Evolutionary conservation across 2,329 filamentous ascomycete genomes (phyloP).

Genomic region (Phialemoniopsis sp.): DNA sequence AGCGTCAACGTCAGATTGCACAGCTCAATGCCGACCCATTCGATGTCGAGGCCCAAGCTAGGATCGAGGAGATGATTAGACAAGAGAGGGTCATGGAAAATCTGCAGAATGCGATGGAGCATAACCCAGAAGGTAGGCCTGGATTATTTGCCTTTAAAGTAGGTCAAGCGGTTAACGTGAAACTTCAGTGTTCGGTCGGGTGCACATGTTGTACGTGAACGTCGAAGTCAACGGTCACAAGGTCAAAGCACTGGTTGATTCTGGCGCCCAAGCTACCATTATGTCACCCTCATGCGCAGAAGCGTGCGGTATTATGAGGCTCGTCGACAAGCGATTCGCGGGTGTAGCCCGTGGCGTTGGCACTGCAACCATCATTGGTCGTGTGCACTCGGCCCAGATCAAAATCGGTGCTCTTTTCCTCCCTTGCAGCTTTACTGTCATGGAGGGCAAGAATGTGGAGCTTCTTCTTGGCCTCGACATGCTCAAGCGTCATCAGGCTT

Average conservation of each 20-base stretch:
- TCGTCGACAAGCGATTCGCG: constrained; percentile 88
- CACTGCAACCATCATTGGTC: constrained; percentile 88
- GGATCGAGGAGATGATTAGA: constrained; percentile 96
- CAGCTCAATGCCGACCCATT: constrained; percentile 91
- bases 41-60: constrained; percentile 83
- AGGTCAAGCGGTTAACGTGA: neutral
- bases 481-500: constrained; percentile 92
- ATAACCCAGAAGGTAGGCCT: constrained; percentile 85
- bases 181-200: constrained; percentile 76
- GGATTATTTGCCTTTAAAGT: neutral
- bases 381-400: constrained; percentile 92
- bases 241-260: constrained; percentile 95
- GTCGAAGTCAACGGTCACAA: constrained; percentile 91
- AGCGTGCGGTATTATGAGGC: constrained; percentile 89
- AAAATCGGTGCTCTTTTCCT: constrained; percentile 85
- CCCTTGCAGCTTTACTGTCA: constrained; percentile 95
- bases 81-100: constrained; percentile 95
- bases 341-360: constrained; percentile 92
- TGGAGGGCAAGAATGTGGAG: constrained; percentile 97
- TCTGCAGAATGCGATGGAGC: constrained; percentile 91
- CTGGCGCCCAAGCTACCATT: constrained; percentile 94
- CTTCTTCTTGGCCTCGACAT: constrained; percentile 92
- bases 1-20: constrained; percentile 79
- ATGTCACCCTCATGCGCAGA: constrained; percentile 95
- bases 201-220: constrained; percentile 94